A percentile compares a stretch with the other conserved stretches of the same genome.
Evolutionary conservation across 768 basidiomycete genomes (phyloP).

Genomic region (Tylopilus balloui): DNA sequence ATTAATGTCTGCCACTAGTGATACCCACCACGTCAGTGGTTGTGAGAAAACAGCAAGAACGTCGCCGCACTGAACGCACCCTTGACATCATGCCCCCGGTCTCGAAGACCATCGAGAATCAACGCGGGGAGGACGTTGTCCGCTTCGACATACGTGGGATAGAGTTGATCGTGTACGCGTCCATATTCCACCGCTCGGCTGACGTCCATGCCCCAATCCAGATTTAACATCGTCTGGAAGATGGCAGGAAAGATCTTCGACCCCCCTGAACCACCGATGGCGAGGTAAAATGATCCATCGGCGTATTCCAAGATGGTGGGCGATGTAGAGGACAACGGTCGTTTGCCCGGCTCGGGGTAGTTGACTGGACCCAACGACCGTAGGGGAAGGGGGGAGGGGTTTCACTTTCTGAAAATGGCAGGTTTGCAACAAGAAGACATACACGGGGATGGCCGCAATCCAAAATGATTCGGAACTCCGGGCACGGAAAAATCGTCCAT

Average conservation of each 20-base stretch:
- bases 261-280: slow-evolving; percentile 85
- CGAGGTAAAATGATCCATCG: slow-evolving; percentile 68
- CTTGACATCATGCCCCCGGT: slow-evolving; percentile 67
- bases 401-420: neutral
- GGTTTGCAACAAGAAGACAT: slow-evolving; percentile 17
- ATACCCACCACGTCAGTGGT: neutral
- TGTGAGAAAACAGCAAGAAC: neutral
- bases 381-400: neutral
- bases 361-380: slow-evolving; percentile 52
- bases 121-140: slow-evolving; percentile 58
- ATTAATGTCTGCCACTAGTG: slow-evolving; percentile 58
- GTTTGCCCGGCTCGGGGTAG: slow-evolving; percentile 83
- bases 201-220: slow-evolving; percentile 74
- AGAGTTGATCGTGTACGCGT: slow-evolving; percentile 83
- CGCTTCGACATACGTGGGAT: slow-evolving; percentile 55
- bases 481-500: slow-evolving; percentile 95
- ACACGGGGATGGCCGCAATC: slow-evolving; percentile 80
- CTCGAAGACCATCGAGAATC: slow-evolving; percentile 51
- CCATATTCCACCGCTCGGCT: slow-evolving; percentile 80
- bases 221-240: slow-evolving; percentile 73
- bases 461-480: slow-evolving; percentile 78
- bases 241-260: slow-evolving; percentile 77
- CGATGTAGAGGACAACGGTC: slow-evolving; percentile 81
- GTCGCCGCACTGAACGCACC: slow-evolving; percentile 36
- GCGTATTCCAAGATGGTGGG: slow-evolving; percentile 77